Percentiles rank a stretch among this genome's conserved stretches.
These are phyloP conservation scores for Aegilops speltoides DNA, from an alignment of 176 grass and related monocot species.

Conservation along the genomic window DNA sequence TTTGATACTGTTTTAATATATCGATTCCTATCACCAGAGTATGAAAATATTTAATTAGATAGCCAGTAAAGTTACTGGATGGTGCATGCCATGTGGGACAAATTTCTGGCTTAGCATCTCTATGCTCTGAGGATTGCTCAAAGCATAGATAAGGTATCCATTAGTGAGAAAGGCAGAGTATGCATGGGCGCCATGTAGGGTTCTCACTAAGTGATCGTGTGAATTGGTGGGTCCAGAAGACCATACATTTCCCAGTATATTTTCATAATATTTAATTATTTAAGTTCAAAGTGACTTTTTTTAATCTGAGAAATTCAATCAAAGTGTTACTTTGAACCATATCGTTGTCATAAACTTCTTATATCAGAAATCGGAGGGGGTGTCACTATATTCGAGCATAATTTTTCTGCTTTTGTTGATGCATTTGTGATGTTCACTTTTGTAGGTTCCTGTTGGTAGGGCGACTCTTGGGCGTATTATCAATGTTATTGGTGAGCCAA, in stretches of 20 bases:
- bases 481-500: constrained; percentile 90
- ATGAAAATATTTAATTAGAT: background rate
- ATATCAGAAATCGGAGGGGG: background rate
- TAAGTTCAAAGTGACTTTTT: background rate
- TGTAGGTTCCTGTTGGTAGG: constrained; percentile 86
- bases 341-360: background rate
- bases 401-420: background rate
- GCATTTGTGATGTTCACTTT: background rate
- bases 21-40: background rate
- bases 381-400: background rate
- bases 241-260: background rate
- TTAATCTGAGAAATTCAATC: background rate
- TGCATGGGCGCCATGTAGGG: background rate
- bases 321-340: background rate
- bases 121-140: background rate
- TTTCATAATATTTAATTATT: background rate
- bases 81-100: background rate
- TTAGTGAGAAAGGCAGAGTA: background rate
- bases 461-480: constrained; percentile 92
- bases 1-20: background rate
- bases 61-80: background rate
- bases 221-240: background rate
- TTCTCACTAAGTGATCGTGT: background rate
- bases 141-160: background rate
- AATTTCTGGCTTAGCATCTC: background rate